These are phyloP conservation scores for Talaromyces sp. DNA, from an alignment of 2,329 filamentous ascomycete genomes.

Conservation along the genomic window DNA sequence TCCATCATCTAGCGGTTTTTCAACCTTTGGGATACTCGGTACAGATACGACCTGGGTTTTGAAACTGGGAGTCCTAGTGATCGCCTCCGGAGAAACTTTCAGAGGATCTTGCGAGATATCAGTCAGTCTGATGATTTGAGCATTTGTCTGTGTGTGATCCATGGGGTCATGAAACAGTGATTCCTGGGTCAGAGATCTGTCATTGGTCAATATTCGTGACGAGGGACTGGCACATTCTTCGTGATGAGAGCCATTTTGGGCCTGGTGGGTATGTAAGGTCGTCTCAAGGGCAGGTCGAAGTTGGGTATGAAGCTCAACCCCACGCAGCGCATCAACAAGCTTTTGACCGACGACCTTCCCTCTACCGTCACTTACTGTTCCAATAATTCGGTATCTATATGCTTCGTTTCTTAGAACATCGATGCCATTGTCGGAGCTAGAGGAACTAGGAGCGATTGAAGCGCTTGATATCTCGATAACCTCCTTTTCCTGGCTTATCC, in stretches of 20 bases:
- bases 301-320: neutral
- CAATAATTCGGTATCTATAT: neutral
- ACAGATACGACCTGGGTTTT: too few relatives aligned
- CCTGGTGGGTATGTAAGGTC: neutral
- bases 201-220: neutral
- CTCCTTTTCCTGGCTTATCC: neutral
- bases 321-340: conserved; percentile 24
- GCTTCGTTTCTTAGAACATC: neutral
- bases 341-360: conserved; percentile 27
- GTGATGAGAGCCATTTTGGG: neutral
- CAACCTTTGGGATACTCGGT: too few relatives aligned
- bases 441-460: neutral
- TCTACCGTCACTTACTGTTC: conserved; percentile 16
- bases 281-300: neutral
- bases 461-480: conserved; percentile 17
- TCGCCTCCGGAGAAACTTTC: too few relatives aligned
- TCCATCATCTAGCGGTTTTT: too few relatives aligned
- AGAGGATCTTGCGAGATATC: too few relatives aligned
- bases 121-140: neutral
- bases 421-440: neutral
- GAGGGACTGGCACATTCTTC: neutral
- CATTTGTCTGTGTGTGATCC: neutral
- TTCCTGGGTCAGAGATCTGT: neutral
- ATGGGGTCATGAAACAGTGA: neutral
- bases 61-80: too few relatives aligned